phyloP scores from a whole-genome alignment of 371 early-diverging fungal genomes.

The Actinomortierella ambigua region DNA sequence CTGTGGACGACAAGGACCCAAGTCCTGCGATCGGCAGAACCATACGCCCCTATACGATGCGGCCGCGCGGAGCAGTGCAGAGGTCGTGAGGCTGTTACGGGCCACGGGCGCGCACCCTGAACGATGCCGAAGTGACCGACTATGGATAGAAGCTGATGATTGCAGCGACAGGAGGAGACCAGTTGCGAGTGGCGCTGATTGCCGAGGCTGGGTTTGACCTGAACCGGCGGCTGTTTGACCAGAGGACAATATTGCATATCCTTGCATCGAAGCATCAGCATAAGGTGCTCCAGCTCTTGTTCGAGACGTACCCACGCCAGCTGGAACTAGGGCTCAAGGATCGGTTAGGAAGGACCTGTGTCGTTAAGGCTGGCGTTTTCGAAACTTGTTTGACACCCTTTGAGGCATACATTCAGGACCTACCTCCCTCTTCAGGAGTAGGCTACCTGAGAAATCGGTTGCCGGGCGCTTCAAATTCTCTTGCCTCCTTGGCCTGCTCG shows the following conservation, averaged over 20 bases:
- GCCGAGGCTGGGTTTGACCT: slow-evolving; percentile 41
- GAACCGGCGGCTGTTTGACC: slow-evolving; percentile 39
- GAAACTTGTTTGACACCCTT: no score
- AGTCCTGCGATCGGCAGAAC: slow-evolving; percentile 85
- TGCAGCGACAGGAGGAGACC: slow-evolving; percentile 36
- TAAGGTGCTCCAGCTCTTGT: slow-evolving; percentile 17
- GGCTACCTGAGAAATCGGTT: no score
- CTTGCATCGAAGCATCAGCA: slow-evolving; percentile 40
- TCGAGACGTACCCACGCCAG: slow-evolving; percentile 17
- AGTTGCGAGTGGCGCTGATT: slow-evolving; percentile 29
- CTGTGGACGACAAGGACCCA: no score
- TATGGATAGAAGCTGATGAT: slow-evolving; percentile 46
- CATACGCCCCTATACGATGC: slow-evolving; percentile 93
- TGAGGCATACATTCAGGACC: no score
- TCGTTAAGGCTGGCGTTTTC: slow-evolving; percentile 34
- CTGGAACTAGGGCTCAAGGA: slow-evolving; percentile 25
- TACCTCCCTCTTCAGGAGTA: no score
- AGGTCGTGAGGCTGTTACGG: slow-evolving; percentile 70
- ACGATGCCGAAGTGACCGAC: slow-evolving; percentile 76
- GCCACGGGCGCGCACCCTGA: slow-evolving; percentile 92
- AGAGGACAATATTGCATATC: slow-evolving; percentile 40
- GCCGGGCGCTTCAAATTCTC: no score
- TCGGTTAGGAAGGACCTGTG: slow-evolving; percentile 39
- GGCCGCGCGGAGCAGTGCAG: slow-evolving; percentile 56
- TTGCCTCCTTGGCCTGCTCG: no score